Evolutionary conservation across 225 moss, liverwort and hornwort genomes (phyloP).

Genomic region (Bryoerythrophyllum caledonicum): DNA sequence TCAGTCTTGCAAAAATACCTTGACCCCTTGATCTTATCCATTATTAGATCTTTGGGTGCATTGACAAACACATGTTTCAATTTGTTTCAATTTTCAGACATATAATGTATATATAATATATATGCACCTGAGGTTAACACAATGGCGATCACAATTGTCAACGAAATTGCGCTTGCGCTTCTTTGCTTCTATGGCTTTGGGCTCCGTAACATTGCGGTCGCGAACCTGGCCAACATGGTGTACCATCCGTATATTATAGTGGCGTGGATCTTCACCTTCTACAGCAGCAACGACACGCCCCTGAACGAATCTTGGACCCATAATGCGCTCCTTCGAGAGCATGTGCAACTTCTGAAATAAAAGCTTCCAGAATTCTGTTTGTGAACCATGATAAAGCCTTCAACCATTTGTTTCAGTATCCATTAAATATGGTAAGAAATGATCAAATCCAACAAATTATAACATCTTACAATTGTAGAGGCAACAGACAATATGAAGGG

Average conservation of each 20-base stretch:
- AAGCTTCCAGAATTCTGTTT: slow-evolving; percentile 31
- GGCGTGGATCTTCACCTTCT: slow-evolving; percentile 28
- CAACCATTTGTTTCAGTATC: slow-evolving; percentile 29
- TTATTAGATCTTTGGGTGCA: too few species aligned
- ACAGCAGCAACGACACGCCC: slow-evolving; percentile 36
- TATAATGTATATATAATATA: too few species aligned
- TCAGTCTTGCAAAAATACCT: not conserved
- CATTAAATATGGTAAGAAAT: slow-evolving; percentile 30
- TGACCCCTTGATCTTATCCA: too few species aligned
- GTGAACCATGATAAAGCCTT: slow-evolving; percentile 51
- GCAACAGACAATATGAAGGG: too few species aligned
- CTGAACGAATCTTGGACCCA: slow-evolving; percentile 20
- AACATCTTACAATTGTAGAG: too few species aligned
- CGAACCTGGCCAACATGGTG: slow-evolving; percentile 35
- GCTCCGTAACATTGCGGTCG: slow-evolving; percentile 30
- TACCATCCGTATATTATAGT: slow-evolving; percentile 42
- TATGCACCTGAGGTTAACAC: too few species aligned
- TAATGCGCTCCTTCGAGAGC: slow-evolving; percentile 28
- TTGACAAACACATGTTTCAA: too few species aligned
- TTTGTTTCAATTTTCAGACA: too few species aligned
- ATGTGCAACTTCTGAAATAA: slow-evolving; percentile 29
- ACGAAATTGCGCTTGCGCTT: slow-evolving; percentile 34
- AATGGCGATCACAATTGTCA: slow-evolving; percentile 33
- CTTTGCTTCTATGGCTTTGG: slow-evolving; percentile 32
- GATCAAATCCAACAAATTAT: not conserved